Conservation (phyloP, 2,329 filamentous ascomycete genomes). For the Cryphonectria parasitica region DNA sequence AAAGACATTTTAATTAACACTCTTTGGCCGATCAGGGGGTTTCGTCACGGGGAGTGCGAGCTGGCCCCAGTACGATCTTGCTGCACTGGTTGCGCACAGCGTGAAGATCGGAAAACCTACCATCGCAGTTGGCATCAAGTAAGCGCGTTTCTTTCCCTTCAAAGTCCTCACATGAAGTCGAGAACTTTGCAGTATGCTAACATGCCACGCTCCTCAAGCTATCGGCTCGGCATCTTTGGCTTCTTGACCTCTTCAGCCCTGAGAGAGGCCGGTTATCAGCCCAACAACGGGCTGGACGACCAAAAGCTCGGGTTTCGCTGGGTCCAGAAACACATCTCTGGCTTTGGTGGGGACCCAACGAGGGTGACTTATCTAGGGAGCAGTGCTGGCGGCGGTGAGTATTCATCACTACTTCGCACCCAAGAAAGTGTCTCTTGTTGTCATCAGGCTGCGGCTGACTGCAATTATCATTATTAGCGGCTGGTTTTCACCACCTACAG, state of each 20-base stretch:
- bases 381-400: constrained; percentile 51
- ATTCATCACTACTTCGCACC: no score
- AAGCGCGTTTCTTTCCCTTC: constrained; percentile 24
- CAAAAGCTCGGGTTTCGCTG: constrained; percentile 41
- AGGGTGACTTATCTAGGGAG: constrained; percentile 47
- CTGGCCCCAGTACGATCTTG: constrained; percentile 56
- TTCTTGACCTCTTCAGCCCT: constrained; percentile 55
- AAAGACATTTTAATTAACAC: background rate
- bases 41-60: constrained; percentile 53
- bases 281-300: constrained; percentile 50
- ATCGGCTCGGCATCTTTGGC: constrained; percentile 49
- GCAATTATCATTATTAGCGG: constrained; percentile 5
- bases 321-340: constrained; percentile 39
- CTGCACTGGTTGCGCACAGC: constrained; percentile 49
- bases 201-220: constrained; percentile 38
- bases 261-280: constrained; percentile 46
- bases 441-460: background rate
- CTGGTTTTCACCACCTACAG: constrained; percentile 25
- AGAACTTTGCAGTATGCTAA: background rate
- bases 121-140: constrained; percentile 51
- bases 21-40: constrained; percentile 34
- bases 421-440: background rate
- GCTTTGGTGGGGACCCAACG: constrained; percentile 41
- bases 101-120: constrained; percentile 48
- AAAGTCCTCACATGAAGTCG: background rate